A percentile compares a stretch with the other conserved stretches of the same genome.
Conservation (phyloP, 192 early-diverging fungal species). For the Oehlia diaphana region DNA sequence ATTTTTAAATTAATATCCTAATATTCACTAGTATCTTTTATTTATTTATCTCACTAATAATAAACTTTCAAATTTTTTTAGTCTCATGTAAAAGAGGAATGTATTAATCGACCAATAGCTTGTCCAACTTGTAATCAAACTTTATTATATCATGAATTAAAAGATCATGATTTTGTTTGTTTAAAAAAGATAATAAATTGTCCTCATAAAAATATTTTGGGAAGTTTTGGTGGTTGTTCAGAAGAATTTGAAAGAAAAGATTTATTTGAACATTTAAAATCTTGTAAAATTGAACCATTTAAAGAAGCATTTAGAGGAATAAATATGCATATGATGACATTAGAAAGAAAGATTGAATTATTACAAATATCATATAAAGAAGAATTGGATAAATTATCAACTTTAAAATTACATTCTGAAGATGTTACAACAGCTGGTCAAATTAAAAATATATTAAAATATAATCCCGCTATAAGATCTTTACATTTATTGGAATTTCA, state of each 20-base stretch:
- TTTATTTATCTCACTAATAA: not conserved
- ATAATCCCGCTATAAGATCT: conserved; percentile 28
- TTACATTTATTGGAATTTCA: conserved; percentile 23
- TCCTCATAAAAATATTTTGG: conserved; percentile 29
- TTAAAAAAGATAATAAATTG: conserved; percentile 22
- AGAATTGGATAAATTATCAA: conserved; percentile 26
- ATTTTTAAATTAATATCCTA: not conserved
- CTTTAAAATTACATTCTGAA: conserved; percentile 17
- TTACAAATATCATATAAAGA: conserved; percentile 15
- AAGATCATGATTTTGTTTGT: conserved; percentile 29
- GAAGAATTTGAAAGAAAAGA: conserved; percentile 28
- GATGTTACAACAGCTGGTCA: conserved; percentile 22
- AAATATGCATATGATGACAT: conserved; percentile 22
- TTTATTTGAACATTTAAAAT: conserved; percentile 18
- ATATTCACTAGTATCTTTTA: too few species aligned
- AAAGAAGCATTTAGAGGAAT: conserved; percentile 29
- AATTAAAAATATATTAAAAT: conserved; percentile 18
- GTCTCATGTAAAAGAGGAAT: conserved; percentile 5
- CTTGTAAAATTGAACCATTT: conserved; percentile 28
- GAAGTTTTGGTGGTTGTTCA: conserved; percentile 30
- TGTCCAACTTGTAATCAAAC: conserved; percentile 15
- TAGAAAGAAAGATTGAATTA: conserved; percentile 26
- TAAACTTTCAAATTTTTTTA: not conserved
- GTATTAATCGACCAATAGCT: conserved; percentile 19
- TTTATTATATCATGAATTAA: conserved; percentile 10